Evolutionary conservation across 371 early-diverging fungal genomes (phyloP).

Genomic region (Lichtheimia hyalospora): DNA sequence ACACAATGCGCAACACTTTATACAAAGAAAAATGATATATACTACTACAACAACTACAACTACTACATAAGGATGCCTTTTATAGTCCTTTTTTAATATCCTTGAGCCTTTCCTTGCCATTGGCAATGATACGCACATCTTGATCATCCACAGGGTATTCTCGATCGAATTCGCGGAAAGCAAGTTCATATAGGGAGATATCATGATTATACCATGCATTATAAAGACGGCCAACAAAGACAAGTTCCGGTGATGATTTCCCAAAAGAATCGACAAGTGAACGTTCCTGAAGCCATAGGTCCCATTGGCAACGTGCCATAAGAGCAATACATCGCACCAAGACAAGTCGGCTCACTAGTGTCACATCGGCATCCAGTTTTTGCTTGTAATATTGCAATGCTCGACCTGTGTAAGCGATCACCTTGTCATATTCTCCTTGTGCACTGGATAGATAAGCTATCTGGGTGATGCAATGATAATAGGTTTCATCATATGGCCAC

Average conservation of each 20-base stretch:
- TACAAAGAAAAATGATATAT: too few relatives aligned
- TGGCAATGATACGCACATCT: not conserved
- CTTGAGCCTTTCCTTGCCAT: not conserved
- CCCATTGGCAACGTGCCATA: constrained; percentile 2
- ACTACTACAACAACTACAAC: too few relatives aligned
- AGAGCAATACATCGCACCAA: not conserved
- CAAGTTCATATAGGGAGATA: not conserved
- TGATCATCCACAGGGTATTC: constrained; percentile 2
- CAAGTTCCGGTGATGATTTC: not conserved
- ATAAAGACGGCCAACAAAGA: not conserved
- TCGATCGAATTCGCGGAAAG: constrained; percentile 7
- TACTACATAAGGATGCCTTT: too few relatives aligned
- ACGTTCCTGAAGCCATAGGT: not conserved
- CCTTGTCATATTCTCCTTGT: not conserved
- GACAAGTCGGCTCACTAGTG: not conserved
- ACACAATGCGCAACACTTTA: not conserved
- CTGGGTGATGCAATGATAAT: constrained; percentile 2
- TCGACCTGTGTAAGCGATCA: not conserved
- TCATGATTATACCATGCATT: not conserved
- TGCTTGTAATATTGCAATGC: constrained; percentile 2
- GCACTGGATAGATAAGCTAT: not conserved
- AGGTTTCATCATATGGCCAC: not conserved
- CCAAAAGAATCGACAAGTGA: not conserved
- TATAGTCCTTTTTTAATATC: not conserved
- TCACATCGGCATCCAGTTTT: not conserved